Evolutionary conservation across 345 rosid genomes (phyloP).

Genomic region (Hibiscus mutabilis): DNA sequence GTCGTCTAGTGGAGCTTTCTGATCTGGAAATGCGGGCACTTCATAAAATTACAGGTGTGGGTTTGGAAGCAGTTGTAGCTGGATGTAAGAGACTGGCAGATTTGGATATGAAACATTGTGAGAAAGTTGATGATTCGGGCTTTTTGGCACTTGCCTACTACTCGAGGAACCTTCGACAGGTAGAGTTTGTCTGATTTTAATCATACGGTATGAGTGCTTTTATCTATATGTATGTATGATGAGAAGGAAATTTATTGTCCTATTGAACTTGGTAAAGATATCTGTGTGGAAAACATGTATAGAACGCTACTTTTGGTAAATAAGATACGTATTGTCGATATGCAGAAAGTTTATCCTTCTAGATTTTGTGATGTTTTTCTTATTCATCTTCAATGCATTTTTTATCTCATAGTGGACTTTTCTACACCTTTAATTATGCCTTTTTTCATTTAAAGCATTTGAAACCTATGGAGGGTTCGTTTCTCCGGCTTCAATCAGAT

Average conservation of each 20-base stretch:
- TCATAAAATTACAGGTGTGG: conserved; percentile 49
- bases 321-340: not conserved
- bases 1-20: conserved; percentile 46
- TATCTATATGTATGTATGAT: not conserved
- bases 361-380: not conserved
- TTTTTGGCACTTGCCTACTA: conserved; percentile 67
- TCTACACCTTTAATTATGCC: not conserved
- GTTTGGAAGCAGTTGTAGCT: conserved; percentile 54
- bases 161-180: conserved; percentile 79
- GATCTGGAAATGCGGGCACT: conserved; percentile 71
- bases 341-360: not conserved
- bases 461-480: not conserved
- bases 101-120: conserved; percentile 74
- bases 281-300: not conserved
- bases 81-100: conserved; percentile 56
- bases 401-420: not conserved
- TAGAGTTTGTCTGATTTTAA: conserved; percentile 14
- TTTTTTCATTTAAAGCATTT: not conserved
- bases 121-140: conserved; percentile 63
- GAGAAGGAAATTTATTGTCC: not conserved
- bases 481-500: not conserved
- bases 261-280: not conserved
- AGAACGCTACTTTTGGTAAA: not conserved
- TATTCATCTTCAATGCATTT: not conserved
- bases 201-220: not conserved